Evolutionary conservation across 805 yeast species (phyloP), one percentile per base, ranked within the genome.

Genomic region (Barnettozyma vustinii): DNA sequence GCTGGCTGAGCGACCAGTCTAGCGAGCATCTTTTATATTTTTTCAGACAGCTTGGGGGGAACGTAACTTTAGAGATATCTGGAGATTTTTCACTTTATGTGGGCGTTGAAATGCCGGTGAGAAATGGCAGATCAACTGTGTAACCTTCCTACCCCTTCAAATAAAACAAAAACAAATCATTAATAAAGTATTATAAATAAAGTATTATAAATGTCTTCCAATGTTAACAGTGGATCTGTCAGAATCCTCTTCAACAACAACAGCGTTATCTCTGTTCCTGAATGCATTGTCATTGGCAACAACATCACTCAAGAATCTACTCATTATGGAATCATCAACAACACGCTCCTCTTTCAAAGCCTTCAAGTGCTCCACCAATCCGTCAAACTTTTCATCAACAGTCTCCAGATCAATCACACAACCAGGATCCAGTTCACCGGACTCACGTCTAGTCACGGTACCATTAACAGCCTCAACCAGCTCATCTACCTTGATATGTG

Each of bases 401-500:
- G n/a, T 9, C 9, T 40, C 36, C 13, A n/a, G 9, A 23, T 37
- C 47, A 37, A 15, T 8, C 13, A 18, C n/a, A 33, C 12, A 27
- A 16, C 40, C 40, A 10, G 20, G 16, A 9, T 36, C 52, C 32
- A 44, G 44, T 36, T 40, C 45, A 37, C 56, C 60, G 16, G 52
- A 46, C 20, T 57, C 58, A n/a, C 45, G 37, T 45, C 46, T 52
- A 2, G 55, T 48, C 25, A 71, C 57, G n/a, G 61, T 60, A 1
- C 71, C 70, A 49, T 69, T 66, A 1, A 52, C 60, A 16, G 72
- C 68, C 33, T 59, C 60, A 15, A 71, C 76, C 9, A 45, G 47
- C 48, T 74, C 66, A 46, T 61, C 61, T 41, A 68, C 67, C 27
- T 40, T 50, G n/a, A 59, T 25, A 5, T 49, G 48, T 3, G 58